Conservation (phyloP, 345 rosid genomes). For the Acer negundo region DNA sequence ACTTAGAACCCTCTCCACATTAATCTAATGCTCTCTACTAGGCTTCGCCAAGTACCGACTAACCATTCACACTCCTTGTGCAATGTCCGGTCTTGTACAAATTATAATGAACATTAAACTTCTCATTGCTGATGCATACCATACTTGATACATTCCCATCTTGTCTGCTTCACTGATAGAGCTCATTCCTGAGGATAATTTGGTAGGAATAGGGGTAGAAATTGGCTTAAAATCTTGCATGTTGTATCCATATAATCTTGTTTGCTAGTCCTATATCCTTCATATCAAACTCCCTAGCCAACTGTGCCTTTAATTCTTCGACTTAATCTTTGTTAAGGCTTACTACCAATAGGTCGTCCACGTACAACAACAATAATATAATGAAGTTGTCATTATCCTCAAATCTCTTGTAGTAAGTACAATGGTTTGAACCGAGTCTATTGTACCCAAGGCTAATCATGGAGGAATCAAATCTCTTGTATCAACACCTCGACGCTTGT, state of each 20-base stretch:
- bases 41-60: conserved; percentile 6
- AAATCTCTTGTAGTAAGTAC: too few species aligned
- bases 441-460: too few species aligned
- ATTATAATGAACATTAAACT: neutral
- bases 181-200: neutral
- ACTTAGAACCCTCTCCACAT: neutral
- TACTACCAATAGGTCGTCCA: too few species aligned
- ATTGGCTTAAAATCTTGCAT: too few species aligned
- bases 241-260: neutral
- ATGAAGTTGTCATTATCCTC: too few species aligned
- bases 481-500: neutral
- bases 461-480: neutral
- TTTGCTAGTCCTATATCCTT: too few species aligned
- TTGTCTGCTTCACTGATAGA: neutral
- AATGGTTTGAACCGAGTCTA: too few species aligned
- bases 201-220: too few species aligned
- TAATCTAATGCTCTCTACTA: neutral
- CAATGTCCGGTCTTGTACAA: neutral
- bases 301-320: too few species aligned
- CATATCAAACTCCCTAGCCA: too few species aligned
- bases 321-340: too few species aligned
- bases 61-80: conserved; percentile 1
- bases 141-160: neutral
- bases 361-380: too few species aligned
- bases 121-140: conserved; percentile 1